These are phyloP conservation scores for Lineolata rhizophorae DNA, from an alignment of 495 filamentous ascomycete species.

Conservation along the genomic window DNA sequence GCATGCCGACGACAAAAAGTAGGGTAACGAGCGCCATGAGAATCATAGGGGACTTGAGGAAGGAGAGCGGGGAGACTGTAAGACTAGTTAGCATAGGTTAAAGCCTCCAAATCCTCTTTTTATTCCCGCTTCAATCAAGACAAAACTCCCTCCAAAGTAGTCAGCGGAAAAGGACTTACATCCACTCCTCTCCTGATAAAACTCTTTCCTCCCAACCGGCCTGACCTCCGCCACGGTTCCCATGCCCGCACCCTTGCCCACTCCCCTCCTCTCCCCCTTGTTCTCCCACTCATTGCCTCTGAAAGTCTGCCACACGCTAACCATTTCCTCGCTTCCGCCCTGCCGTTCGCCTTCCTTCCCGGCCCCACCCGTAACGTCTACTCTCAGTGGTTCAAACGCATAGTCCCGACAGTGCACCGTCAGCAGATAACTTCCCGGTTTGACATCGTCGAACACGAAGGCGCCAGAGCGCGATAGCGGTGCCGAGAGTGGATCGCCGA, in stretches of 20 bases:
- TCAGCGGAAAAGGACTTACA: constrained; percentile 33
- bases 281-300: constrained; percentile 76
- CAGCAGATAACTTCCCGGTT: constrained; percentile 49
- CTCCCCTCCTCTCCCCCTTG: constrained; percentile 37
- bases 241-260: constrained; percentile 12
- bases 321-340: constrained; percentile 17
- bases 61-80: constrained; percentile 29
- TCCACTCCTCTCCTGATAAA: constrained; percentile 45
- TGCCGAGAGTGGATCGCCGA: constrained; percentile 25
- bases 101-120: too few species aligned
- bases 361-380: constrained; percentile 34
- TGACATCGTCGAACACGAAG: constrained; percentile 51
- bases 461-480: constrained; percentile 40
- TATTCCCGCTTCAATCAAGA: constrained; percentile 1
- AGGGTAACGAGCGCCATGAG: constrained; percentile 65
- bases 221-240: constrained; percentile 37
- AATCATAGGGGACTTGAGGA: constrained; percentile 90
- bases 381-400: constrained; percentile 49
- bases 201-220: constrained; percentile 39
- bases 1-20: constrained; percentile 68
- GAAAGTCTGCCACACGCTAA: constrained; percentile 64
- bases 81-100: too few species aligned
- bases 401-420: constrained; percentile 54
- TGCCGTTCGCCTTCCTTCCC: constrained; percentile 16
- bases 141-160: constrained; percentile 5